These are phyloP conservation scores for Neocucurbitaria cava DNA, from an alignment of 2,329 filamentous ascomycete species.

Conservation along the genomic window DNA sequence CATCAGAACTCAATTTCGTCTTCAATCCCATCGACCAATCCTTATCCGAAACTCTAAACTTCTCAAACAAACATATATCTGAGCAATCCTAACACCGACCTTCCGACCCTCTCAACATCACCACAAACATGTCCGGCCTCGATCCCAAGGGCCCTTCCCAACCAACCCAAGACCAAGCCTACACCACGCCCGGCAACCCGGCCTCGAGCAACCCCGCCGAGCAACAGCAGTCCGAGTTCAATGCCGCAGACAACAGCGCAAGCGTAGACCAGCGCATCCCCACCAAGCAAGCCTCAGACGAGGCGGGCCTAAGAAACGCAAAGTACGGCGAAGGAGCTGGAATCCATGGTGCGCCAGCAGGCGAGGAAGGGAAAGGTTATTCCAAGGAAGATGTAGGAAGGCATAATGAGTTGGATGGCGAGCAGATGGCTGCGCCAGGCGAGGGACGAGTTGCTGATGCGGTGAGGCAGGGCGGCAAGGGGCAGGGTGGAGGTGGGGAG, in stretches of 20 bases:
- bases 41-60: background rate
- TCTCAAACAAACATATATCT: background rate
- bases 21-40: background rate
- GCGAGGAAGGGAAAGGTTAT: slow-evolving; percentile 52
- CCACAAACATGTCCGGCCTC: slow-evolving; percentile 47
- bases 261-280: slow-evolving; percentile 39
- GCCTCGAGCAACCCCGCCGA: slow-evolving; percentile 53
- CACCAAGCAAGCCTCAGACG: slow-evolving; percentile 44
- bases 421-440: slow-evolving; percentile 57
- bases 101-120: background rate
- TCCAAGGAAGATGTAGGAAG: slow-evolving; percentile 52
- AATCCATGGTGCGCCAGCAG: slow-evolving; percentile 52
- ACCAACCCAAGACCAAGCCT: slow-evolving; percentile 53
- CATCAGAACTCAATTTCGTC: background rate
- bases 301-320: slow-evolving; percentile 49
- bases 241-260: slow-evolving; percentile 42
- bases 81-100: background rate
- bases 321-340: slow-evolving; percentile 41
- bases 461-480: slow-evolving; percentile 43
- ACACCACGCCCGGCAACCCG: slow-evolving; percentile 56
- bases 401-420: slow-evolving; percentile 55
- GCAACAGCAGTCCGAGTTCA: slow-evolving; percentile 35
- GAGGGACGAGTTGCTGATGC: slow-evolving; percentile 55
- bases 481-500: slow-evolving; percentile 43
- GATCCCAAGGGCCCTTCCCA: slow-evolving; percentile 53